These are phyloP conservation scores for Sindora glabra DNA, from an alignment of 306 rosid genomes.

Conservation along the genomic window DNA sequence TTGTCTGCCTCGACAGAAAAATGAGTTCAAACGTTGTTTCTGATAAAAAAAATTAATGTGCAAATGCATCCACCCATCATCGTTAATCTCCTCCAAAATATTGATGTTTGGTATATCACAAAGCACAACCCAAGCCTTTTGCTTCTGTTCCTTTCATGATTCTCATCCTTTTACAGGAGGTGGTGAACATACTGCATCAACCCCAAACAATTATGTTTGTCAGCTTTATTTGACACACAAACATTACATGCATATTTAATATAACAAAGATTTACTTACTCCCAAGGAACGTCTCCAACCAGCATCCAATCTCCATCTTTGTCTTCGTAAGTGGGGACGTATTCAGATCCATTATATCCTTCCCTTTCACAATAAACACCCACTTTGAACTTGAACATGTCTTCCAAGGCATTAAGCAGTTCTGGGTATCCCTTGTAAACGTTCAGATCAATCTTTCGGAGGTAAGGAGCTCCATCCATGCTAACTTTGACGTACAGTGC, in stretches of 20 bases:
- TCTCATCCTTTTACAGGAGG: conserved; percentile 47
- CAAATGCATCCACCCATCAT: too few species aligned
- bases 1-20: too few species aligned
- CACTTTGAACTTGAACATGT: conserved; percentile 44
- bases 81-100: too few species aligned
- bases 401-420: conserved; percentile 37
- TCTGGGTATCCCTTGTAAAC: conserved; percentile 33
- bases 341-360: conserved; percentile 38
- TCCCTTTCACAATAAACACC: conserved; percentile 34
- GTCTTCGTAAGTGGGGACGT: conserved; percentile 44
- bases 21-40: too few species aligned
- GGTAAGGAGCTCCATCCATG: conserved; percentile 57
- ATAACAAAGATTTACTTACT: conserved; percentile 12
- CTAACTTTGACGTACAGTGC: conserved; percentile 31
- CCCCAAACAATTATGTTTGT: not conserved
- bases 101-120: too few species aligned
- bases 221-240: too few species aligned
- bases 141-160: conserved; percentile 50
- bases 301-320: conserved; percentile 62
- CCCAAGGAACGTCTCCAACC: conserved; percentile 56
- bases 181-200: conserved; percentile 22
- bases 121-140: conserved; percentile 36
- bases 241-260: too few species aligned
- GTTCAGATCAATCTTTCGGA: conserved; percentile 39
- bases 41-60: too few species aligned